These are phyloP conservation scores for Suhomyces maxii DNA, from an alignment of 1,139 yeast species.

Conservation along the genomic window DNA sequence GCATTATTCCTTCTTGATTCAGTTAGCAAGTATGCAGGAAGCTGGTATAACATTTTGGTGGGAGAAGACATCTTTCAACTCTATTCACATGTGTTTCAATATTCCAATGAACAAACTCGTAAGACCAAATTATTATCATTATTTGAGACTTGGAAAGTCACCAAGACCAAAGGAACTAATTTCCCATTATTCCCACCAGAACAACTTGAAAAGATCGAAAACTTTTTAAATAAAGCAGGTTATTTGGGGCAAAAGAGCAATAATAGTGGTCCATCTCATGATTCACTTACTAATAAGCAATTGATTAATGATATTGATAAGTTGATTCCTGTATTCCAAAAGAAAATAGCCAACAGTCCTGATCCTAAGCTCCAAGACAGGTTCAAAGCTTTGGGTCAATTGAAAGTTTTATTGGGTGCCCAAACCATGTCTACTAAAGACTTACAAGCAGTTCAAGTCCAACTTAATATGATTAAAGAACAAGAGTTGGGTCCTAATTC, in stretches of 20 bases:
- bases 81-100: conserved; percentile 74
- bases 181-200: conserved; percentile 71
- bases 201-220: conserved; percentile 71
- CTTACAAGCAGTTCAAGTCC: conserved; percentile 40
- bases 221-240: conserved; percentile 57
- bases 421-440: conserved; percentile 44
- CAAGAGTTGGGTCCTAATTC: conserved; percentile 27
- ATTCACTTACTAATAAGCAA: conserved; percentile 21
- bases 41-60: conserved; percentile 78
- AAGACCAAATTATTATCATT: conserved; percentile 65
- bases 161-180: conserved; percentile 56
- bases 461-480: conserved; percentile 35
- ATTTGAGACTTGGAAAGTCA: conserved; percentile 81
- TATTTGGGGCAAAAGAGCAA: conserved; percentile 12
- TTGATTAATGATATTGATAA: conserved; percentile 48
- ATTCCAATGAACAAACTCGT: conserved; percentile 75
- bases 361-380: conserved; percentile 39
- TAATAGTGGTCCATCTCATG: conserved; percentile 2
- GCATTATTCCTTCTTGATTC: conserved; percentile 86
- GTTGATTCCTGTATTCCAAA: conserved; percentile 39
- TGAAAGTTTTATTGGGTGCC: conserved; percentile 38
- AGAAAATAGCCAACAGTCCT: conserved; percentile 27
- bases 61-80: conserved; percentile 65
- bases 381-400: conserved; percentile 45
- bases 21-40: conserved; percentile 87